phyloP scores from a whole-genome alignment of 306 rosid genomes.

The Trifolium repens region DNA sequence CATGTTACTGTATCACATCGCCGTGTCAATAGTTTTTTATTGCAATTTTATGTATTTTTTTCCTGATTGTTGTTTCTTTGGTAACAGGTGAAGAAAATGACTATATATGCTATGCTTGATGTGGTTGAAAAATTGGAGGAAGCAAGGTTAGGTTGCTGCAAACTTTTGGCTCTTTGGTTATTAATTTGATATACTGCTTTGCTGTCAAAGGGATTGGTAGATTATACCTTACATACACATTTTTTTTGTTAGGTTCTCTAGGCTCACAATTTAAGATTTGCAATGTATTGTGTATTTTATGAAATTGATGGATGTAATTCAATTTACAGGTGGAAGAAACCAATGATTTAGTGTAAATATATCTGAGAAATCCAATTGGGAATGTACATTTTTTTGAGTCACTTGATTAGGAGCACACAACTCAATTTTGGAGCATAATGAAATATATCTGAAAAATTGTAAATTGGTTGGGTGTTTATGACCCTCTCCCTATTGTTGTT shows the following conservation, averaged over 20 bases:
- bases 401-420: too few species aligned
- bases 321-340: conserved; percentile 28
- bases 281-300: neutral
- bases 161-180: neutral
- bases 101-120: conserved; percentile 51
- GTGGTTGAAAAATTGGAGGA: conserved; percentile 42
- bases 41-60: too few species aligned
- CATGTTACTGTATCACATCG: too few species aligned
- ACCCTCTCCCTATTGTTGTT: too few species aligned
- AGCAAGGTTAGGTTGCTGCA: conserved; percentile 49
- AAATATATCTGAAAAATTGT: too few species aligned
- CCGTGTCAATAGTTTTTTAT: too few species aligned
- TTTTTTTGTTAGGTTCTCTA: neutral
- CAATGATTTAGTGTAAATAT: neutral
- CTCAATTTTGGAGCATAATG: too few species aligned
- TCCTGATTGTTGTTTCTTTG: conserved; percentile 7
- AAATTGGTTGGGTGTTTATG: too few species aligned
- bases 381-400: neutral
- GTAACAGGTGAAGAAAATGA: conserved; percentile 77
- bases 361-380: neutral
- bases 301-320: conserved; percentile 20
- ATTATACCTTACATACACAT: neutral
- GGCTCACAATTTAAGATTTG: neutral
- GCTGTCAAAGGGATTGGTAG: conserved; percentile 1
- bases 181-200: neutral